Base-by-base conservation (phyloP, 1,284 basidiomycete species). In the Apiotrichum siamense region DNA sequence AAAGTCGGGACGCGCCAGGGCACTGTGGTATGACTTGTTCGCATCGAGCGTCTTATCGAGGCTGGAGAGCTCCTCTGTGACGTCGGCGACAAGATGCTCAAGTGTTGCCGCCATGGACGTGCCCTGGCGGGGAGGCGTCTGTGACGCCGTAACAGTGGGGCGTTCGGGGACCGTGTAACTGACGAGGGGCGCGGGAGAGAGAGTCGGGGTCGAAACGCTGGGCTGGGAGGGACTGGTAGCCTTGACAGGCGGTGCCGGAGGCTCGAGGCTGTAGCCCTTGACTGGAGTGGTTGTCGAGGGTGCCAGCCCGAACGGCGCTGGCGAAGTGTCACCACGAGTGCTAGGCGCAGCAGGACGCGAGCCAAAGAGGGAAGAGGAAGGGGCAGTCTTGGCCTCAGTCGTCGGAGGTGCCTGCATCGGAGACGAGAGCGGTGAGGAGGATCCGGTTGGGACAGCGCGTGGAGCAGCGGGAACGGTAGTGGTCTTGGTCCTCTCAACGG, bases 41-140 rank as follows among this genome's bases (percentile, higher is more conserved):
- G 59, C 43, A 7, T 50, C 49, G 20, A 77, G 60, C 3, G 62
- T 58, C 4, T 52, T 50, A 45, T 67, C 65, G 37, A 78, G 72
- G 63, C 70, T 31, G 51, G 25, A 25, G 31, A 76, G 63, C 20
- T 70, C 65, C 3, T 63, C 62, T 0, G 75, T 59, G 45, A 78
- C 69, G 18, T 71, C 64, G 11, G 65, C 62, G 21, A 78, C 61
- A 29, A 74, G 59, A 4, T 71, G 61, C 50, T 75, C 65, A 2
- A 68, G 39, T 12, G 63, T 50, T 1, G 57, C 60, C 1, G 53
- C 54, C 60, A 72, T 64, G 3, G 60, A 54, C 46, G 54, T 57
- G 32, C 49, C 58, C 51, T 35, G 50, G 42, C 32, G 33, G 13
- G 45, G 32, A 69, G 10, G 65, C 58, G 45, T 66, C 61, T 44